Conservation (phyloP, 2,329 filamentous ascomycete genomes). For the Colletotrichum sp. region DNA sequence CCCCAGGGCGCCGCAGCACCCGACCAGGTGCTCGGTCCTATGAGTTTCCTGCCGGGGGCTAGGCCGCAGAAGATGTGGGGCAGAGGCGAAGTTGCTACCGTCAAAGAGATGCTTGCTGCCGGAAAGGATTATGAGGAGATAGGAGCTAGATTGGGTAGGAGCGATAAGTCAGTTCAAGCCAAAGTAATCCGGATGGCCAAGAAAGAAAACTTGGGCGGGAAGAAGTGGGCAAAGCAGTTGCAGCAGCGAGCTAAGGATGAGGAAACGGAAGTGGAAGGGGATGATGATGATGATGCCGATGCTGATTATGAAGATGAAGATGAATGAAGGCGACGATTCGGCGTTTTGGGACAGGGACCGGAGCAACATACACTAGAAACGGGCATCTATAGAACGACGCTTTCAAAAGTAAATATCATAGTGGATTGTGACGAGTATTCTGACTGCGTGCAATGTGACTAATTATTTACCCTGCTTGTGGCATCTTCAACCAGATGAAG, state of each 20-base stretch:
- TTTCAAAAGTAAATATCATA: too few relatives aligned
- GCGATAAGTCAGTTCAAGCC: background rate
- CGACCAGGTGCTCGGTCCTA: background rate
- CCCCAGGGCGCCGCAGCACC: background rate
- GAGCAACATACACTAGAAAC: background rate
- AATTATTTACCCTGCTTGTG: accelerated
- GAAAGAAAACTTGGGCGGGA: background rate
- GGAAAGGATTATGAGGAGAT: background rate
- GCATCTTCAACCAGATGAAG: background rate
- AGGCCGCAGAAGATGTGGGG: background rate
- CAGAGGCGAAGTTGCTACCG: background rate
- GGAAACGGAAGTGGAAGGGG: background rate
- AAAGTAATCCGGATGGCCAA: background rate
- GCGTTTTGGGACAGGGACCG: background rate
- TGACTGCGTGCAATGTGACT: background rate
- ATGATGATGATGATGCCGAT: background rate
- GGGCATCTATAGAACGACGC: background rate
- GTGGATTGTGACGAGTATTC: background rate
- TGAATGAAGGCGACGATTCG: background rate
- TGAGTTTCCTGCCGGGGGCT: background rate
- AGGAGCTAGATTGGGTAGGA: background rate
- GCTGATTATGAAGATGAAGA: background rate
- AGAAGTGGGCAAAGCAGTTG: background rate
- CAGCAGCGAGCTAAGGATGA: background rate
- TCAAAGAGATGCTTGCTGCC: background rate